Conservation (phyloP, 495 filamentous ascomycete species). For the Daldinia bambusicola region DNA sequence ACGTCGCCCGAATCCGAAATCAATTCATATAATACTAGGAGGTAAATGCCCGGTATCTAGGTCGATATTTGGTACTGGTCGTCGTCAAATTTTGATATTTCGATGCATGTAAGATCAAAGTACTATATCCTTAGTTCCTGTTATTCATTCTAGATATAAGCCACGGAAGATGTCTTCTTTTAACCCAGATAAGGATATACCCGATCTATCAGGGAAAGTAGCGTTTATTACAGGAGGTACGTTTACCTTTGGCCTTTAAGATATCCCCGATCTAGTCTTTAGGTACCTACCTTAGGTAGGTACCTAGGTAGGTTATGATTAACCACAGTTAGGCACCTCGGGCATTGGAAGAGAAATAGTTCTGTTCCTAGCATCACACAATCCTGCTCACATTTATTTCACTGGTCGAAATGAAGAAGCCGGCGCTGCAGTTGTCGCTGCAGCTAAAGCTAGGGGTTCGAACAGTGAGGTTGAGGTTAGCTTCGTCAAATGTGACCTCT, state of each 20-base stretch:
- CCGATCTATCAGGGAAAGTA: constrained; percentile 64
- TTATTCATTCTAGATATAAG: neutral
- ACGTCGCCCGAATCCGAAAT: neutral
- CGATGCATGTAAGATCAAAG: too few species aligned
- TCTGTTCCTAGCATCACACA: constrained; percentile 66
- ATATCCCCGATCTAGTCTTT: too few species aligned
- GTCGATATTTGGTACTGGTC: too few species aligned
- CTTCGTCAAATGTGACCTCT: constrained; percentile 27
- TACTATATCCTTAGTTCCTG: too few species aligned
- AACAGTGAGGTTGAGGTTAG: constrained; percentile 9
- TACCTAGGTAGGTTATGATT: neutral
- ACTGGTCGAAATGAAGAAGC: constrained; percentile 63
- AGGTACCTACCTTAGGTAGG: too few species aligned
- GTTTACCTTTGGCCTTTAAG: neutral
- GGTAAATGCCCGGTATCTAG: too few species aligned
- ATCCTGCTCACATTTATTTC: constrained; percentile 68
- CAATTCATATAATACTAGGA: neutral
- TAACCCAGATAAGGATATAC: constrained; percentile 64
- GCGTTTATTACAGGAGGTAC: constrained; percentile 70
- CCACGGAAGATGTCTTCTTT: constrained; percentile 45
- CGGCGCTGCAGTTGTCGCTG: constrained; percentile 12
- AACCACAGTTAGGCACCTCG: constrained; percentile 60
- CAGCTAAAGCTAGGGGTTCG: constrained; percentile 6
- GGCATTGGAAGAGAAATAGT: constrained; percentile 72
- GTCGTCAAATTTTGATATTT: too few species aligned